Evolutionary conservation across 1,284 basidiomycete species (phyloP).

Genomic region (Takashimella koratensis): DNA sequence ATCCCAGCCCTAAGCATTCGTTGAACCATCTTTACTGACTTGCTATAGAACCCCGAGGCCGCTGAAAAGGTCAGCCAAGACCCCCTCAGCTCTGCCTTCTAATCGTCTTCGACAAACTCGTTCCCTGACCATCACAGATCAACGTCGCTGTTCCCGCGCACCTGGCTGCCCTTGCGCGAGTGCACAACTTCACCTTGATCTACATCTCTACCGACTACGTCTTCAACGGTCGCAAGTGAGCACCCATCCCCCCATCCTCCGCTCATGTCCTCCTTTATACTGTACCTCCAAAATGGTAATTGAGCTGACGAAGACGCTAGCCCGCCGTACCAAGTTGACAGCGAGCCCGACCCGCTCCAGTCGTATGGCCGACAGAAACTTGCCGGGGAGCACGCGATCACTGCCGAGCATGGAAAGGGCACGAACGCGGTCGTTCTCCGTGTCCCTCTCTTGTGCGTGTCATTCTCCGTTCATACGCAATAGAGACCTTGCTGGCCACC

Average conservation of each 20-base stretch:
- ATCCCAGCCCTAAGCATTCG: slow-evolving; percentile 19
- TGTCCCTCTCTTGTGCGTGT: slow-evolving; percentile 47
- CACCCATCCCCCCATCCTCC: neutral
- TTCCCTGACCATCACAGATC: slow-evolving; percentile 26
- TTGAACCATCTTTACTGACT: slow-evolving; percentile 17
- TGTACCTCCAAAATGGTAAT: neutral
- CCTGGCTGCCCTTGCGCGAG: slow-evolving; percentile 39
- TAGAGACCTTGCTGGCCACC: too few relatives aligned
- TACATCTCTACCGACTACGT: slow-evolving; percentile 53
- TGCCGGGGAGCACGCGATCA: slow-evolving; percentile 40
- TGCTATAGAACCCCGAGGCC: slow-evolving; percentile 49
- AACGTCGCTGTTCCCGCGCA: slow-evolving; percentile 51
- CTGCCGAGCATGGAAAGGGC: slow-evolving; percentile 29
- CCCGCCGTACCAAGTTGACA: slow-evolving; percentile 52
- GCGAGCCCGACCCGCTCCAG: slow-evolving; percentile 51
- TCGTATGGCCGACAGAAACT: slow-evolving; percentile 51
- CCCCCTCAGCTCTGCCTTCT: too few relatives aligned
- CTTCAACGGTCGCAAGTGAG: slow-evolving; percentile 44
- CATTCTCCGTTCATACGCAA: neutral
- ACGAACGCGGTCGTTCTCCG: slow-evolving; percentile 45
- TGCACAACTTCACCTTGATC: slow-evolving; percentile 46
- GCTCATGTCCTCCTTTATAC: too few relatives aligned
- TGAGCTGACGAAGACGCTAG: too few relatives aligned
- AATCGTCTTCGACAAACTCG: too few relatives aligned
- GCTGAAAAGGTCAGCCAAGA: slow-evolving; percentile 34